Evolutionary conservation across 2,329 filamentous ascomycete genomes (phyloP), one percentile per base, ranked within the genome.

Genomic region (Teratosphaeria pseudoeucalypti): DNA sequence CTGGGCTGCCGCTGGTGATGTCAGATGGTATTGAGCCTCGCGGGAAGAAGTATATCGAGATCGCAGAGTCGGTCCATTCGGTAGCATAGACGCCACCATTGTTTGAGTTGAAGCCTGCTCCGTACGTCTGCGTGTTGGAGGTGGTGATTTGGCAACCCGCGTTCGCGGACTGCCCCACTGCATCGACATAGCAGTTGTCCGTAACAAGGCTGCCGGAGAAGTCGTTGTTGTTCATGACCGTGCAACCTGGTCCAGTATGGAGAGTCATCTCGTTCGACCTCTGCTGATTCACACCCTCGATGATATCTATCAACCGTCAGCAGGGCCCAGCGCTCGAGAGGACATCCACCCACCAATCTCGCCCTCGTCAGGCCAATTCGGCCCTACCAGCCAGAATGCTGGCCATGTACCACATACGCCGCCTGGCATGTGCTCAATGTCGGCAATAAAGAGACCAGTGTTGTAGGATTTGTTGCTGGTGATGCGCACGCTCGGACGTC

Each of bases 341-440:
- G 26, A 9, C 19, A 19, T 29, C 12, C 5, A 58, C 62, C 12
- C 57, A 63, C 63, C 63, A 56, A 75, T 76, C 57, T 75, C 73
- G 56, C 73, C 73, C 19, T 65, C 61, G 54, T 63, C 64, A 3
- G 73, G 73, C 73, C 73, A 75, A 56, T 68, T 78, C 10, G 86
- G 85, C 26, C 87, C 88, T 37, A 89, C 71, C 54, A 77, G 78
- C 80, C 80, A 82, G 71, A 89, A 72, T 14, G 87, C 85, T 58
- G 88, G 87, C 66, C 88, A 90, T 26, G 83, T 80, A 26, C 88
- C 88, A 64, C 88, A 91, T 56, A 82, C 77, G 1, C 84, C 84
- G 23, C 79, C 80, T 2, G 88, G 87, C 86, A 91, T 90, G 65
- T 91, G 87, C 19, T 78, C 77, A 57, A 90, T 81, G 70, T 91